Evolutionary conservation across 1,284 basidiomycete species (phyloP).

Genomic region (Cutaneotrichosporon daszewskae): DNA sequence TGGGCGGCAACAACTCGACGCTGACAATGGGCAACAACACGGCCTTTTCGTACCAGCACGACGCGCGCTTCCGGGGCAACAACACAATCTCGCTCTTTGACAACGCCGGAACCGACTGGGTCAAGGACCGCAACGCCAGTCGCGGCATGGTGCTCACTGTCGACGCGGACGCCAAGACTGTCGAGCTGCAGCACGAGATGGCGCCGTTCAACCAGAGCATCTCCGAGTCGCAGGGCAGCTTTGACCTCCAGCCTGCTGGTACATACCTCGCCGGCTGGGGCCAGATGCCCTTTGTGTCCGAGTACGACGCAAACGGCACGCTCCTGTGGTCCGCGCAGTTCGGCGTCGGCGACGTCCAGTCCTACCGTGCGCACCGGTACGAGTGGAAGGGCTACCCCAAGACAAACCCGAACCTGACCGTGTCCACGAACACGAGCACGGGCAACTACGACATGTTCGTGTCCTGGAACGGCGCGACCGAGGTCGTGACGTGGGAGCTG

Average conservation of each 20-base stretch:
- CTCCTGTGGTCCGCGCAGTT: slow-evolving; percentile 32
- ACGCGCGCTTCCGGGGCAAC: slow-evolving; percentile 27
- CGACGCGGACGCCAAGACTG: slow-evolving; percentile 21
- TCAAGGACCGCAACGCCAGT: slow-evolving; percentile 13
- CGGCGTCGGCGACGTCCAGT: slow-evolving; percentile 27
- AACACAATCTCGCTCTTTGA: slow-evolving; percentile 30
- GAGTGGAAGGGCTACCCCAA: slow-evolving; percentile 30
- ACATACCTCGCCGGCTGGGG: slow-evolving; percentile 24
- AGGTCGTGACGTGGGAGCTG: slow-evolving; percentile 25
- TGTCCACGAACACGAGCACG: slow-evolving; percentile 5
- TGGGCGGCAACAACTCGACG: slow-evolving; percentile 32
- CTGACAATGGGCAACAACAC: slow-evolving; percentile 26
- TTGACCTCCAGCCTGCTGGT: slow-evolving; percentile 21
- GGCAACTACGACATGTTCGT: slow-evolving; percentile 14
- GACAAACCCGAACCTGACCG: slow-evolving; percentile 19
- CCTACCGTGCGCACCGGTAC: slow-evolving; percentile 27
- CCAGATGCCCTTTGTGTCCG: slow-evolving; percentile 19
- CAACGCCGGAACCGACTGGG: slow-evolving; percentile 30
- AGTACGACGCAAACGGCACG: slow-evolving; percentile 24
- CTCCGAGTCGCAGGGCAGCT: slow-evolving; percentile 28
- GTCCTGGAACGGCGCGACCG: slow-evolving; percentile 42
- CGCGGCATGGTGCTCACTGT: slow-evolving; percentile 31
- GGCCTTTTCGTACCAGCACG: slow-evolving; percentile 30
- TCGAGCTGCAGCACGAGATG: slow-evolving; percentile 17
- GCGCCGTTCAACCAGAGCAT: slow-evolving; percentile 24